phyloP scores from a whole-genome alignment of 2,329 filamentous ascomycete species.

The Tolypocladium sp. region DNA sequence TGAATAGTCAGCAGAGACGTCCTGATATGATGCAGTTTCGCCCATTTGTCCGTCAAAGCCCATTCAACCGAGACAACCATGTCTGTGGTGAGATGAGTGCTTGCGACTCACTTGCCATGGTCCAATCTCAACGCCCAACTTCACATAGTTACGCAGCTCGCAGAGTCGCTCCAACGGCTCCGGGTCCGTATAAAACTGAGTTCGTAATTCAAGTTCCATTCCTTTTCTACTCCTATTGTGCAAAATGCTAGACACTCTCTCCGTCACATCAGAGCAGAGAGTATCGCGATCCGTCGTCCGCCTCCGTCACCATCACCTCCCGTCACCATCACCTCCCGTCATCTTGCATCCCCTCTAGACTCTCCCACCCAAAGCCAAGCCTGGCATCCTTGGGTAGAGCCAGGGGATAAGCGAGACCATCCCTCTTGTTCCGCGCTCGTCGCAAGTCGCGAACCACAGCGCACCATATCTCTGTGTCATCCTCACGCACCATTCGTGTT shows the following conservation, averaged over 20 bases:
- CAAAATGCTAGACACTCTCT: constrained; percentile 23
- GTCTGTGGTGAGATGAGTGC: not conserved
- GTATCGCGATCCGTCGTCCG: constrained; percentile 14
- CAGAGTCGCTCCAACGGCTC: not conserved
- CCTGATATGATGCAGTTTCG: not conserved
- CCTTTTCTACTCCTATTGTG: constrained; percentile 27
- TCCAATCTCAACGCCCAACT: not conserved
- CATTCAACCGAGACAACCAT: not conserved
- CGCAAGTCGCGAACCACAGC: not conserved
- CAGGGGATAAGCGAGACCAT: not conserved
- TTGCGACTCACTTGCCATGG: not conserved
- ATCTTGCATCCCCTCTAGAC: constrained; percentile 4
- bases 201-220: constrained; percentile 19
- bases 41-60: not conserved
- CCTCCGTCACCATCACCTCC: constrained; percentile 9
- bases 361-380: constrained; percentile 2
- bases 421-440: constrained; percentile 1
- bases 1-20: not conserved
- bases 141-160: not conserved
- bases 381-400: constrained; percentile 3
- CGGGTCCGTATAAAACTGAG: not conserved
- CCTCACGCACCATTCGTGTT: constrained; percentile 3
- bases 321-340: constrained; percentile 3
- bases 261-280: constrained; percentile 13
- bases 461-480: constrained; percentile 1